Evolutionary conservation across 306 rosid genomes (phyloP).

Genomic region (Herpetospermum pedunculosum): DNA sequence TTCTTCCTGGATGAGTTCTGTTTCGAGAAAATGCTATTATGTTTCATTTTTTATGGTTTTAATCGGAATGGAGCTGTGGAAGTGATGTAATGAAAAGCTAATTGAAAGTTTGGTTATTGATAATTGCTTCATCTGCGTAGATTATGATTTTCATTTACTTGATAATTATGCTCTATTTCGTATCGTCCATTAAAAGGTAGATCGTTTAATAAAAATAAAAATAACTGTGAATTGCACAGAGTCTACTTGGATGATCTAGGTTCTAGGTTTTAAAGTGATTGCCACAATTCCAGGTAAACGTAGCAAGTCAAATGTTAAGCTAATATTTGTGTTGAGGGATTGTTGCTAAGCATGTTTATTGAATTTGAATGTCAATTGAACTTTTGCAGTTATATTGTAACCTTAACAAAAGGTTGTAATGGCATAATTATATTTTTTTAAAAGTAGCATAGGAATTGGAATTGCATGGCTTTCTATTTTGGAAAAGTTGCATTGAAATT

Average conservation of each 20-base stretch:
- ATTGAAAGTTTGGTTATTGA: not conserved
- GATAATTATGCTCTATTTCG: not conserved
- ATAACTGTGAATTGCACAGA: not conserved
- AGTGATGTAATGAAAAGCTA: not conserved
- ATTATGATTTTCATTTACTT: not conserved
- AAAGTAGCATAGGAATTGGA: not conserved
- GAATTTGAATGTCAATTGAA: not conserved
- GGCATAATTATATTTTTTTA: not conserved
- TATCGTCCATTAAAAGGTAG: not conserved
- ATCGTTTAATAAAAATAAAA: not conserved
- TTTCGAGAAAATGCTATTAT: not conserved
- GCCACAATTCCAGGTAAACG: not conserved
- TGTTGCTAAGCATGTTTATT: not conserved
- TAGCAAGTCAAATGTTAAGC: not conserved
- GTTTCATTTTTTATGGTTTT: not conserved
- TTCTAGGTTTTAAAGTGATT: not conserved
- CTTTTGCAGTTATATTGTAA: not conserved
- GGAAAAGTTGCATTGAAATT: not conserved
- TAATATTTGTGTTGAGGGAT: not conserved
- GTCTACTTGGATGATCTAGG: not conserved
- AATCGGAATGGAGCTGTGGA: not conserved
- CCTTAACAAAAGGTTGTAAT: not conserved
- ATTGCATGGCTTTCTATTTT: not conserved
- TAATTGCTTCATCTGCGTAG: not conserved
- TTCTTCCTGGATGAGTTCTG: not conserved